Conservation (phyloP, 371 early-diverging fungal species). For the Haplosporangium sp. region DNA sequence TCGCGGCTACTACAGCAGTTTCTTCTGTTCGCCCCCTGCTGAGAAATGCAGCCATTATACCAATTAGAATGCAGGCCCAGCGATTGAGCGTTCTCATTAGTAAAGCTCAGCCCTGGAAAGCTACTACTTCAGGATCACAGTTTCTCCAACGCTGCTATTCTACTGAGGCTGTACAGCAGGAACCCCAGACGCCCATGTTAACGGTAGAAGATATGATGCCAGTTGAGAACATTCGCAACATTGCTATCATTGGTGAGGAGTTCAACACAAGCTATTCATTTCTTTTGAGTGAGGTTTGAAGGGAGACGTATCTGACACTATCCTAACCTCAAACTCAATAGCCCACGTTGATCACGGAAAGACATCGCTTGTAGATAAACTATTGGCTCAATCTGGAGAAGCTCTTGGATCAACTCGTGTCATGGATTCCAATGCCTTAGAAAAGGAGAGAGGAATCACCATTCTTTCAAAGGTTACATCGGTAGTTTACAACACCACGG, state of each 20-base stretch:
- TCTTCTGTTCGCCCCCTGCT: constrained; percentile 20
- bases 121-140: constrained; percentile 18
- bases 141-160: constrained; percentile 36
- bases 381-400: constrained; percentile 79
- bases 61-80: constrained; percentile 24
- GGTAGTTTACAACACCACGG: constrained; percentile 67
- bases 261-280: too few relatives aligned
- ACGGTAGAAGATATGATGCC: constrained; percentile 56
- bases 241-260: constrained; percentile 52
- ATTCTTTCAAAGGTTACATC: constrained; percentile 84
- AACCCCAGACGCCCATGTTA: constrained; percentile 16
- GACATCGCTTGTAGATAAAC: constrained; percentile 98
- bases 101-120: constrained; percentile 17
- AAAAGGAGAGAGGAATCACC: constrained; percentile 88
- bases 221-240: constrained; percentile 53
- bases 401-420: constrained; percentile 64
- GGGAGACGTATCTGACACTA: background rate
- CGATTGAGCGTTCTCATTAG: constrained; percentile 31
- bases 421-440: constrained; percentile 87
- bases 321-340: background rate
- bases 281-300: background rate
- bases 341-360: constrained; percentile 99
- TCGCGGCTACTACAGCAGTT: constrained; percentile 5
- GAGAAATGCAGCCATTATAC: constrained; percentile 14
- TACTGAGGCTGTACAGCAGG: constrained; percentile 27